Conservation (phyloP, 768 basidiomycete genomes). For the Amylocystis lapponica region DNA sequence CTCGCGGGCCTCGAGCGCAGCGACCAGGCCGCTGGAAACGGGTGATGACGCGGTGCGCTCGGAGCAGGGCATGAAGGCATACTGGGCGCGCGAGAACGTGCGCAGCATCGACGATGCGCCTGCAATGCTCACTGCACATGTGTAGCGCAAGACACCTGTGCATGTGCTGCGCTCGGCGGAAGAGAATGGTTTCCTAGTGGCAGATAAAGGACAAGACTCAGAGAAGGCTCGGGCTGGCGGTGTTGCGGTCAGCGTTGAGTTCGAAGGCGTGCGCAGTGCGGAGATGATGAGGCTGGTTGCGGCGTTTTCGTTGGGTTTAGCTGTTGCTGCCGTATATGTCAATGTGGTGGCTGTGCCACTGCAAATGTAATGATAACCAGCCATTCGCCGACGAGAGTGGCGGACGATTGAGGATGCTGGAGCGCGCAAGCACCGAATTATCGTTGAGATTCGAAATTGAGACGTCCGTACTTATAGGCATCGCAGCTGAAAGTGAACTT, state of each 20-base stretch:
- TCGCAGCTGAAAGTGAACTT: too few relatives aligned
- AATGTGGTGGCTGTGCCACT: constrained; percentile 2
- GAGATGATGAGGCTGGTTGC: constrained; percentile 5
- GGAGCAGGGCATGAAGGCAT: constrained; percentile 45
- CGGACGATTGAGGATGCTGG: too few relatives aligned
- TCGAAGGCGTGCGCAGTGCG: background rate
- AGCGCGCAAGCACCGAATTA: too few relatives aligned
- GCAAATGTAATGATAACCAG: too few relatives aligned
- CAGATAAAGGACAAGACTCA: too few relatives aligned
- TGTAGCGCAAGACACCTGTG: constrained; percentile 16
- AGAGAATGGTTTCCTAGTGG: too few relatives aligned
- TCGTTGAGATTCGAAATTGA: too few relatives aligned
- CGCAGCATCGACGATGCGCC: constrained; percentile 54
- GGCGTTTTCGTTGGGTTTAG: constrained; percentile 28
- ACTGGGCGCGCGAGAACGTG: constrained; percentile 48
- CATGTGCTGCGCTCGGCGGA: constrained; percentile 1
- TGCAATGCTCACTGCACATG: constrained; percentile 31
- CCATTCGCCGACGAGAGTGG: too few relatives aligned
- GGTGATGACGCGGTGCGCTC: constrained; percentile 7
- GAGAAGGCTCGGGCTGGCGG: background rate
- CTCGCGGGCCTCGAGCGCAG: constrained; percentile 37
- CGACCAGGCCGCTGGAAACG: constrained; percentile 32
- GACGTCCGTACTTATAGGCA: too few relatives aligned
- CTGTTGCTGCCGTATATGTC: constrained; percentile 12
- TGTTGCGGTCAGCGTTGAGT: background rate